phyloP scores from a whole-genome alignment of 2,329 filamentous ascomycete genomes.

The Pseudonectria foliicola region DNA sequence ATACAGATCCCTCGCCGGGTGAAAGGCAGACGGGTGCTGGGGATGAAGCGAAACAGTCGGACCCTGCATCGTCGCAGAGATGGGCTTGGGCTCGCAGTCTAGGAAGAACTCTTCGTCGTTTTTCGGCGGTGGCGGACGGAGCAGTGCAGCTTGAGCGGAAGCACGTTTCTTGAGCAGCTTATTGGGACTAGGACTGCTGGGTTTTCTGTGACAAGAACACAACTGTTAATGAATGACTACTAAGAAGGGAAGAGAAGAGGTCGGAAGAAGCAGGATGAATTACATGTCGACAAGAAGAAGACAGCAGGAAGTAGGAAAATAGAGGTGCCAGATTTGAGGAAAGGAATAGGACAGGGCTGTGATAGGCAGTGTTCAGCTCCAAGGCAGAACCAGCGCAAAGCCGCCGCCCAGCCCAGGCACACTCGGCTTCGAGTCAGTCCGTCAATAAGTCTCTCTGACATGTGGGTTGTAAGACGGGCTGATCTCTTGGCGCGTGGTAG shows the following conservation, averaged over 20 bases:
- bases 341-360: conserved; percentile 3
- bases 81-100: conserved; percentile 6
- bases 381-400: conserved; percentile 3
- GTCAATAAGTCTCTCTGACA: conserved; percentile 19
- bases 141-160: conserved; percentile 12
- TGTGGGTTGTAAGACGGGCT: conserved; percentile 9
- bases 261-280: not conserved
- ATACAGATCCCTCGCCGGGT: conserved; percentile 12
- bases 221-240: conserved; percentile 7
- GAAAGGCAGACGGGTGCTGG: conserved; percentile 14
- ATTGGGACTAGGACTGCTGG: conserved; percentile 19
- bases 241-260: conserved; percentile 3
- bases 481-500: conserved; percentile 14
- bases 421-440: conserved; percentile 15
- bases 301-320: too few relatives aligned
- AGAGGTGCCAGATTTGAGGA: too few relatives aligned
- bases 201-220: not conserved
- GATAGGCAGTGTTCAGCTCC: conserved; percentile 6
- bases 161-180: conserved; percentile 19
- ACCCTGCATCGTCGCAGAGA: conserved; percentile 14
- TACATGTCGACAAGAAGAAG: too few relatives aligned
- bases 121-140: not conserved
- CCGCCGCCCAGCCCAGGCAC: conserved; percentile 14
- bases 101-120: conserved; percentile 3
- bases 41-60: conserved; percentile 15